Conservation (phyloP, 768 basidiomycete genomes). For the Trichaptum fuscoviolaceum region DNA sequence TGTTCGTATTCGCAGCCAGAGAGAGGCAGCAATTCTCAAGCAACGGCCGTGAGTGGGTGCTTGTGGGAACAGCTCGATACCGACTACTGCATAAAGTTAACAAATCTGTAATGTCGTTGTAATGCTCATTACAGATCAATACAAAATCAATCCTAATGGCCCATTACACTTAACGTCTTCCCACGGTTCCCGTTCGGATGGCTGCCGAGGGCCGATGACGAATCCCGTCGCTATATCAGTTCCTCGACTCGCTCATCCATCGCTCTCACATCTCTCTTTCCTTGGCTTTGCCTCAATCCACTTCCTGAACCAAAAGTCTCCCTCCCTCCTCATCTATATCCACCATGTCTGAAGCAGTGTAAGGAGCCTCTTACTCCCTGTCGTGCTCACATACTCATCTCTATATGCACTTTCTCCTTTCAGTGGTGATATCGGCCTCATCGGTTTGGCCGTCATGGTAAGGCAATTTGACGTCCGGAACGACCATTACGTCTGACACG, state of each 20-base stretch:
- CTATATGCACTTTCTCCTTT: conserved; percentile 16
- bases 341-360: conserved; percentile 45
- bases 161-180: neutral
- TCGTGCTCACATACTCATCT: conserved; percentile 14
- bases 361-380: conserved; percentile 28
- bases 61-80: neutral
- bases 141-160: neutral
- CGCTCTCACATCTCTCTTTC: conserved; percentile 27
- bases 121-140: neutral
- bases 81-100: too few relatives aligned
- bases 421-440: conserved; percentile 97
- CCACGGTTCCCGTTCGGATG: neutral
- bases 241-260: conserved; percentile 6
- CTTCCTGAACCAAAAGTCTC: conserved; percentile 23
- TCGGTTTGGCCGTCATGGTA: conserved; percentile 99
- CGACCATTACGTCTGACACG: conserved; percentile 13
- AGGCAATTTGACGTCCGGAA: conserved; percentile 22
- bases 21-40: neutral
- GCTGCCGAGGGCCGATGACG: neutral
- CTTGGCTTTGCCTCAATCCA: conserved; percentile 16
- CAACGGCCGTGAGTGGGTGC: neutral
- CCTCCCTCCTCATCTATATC: conserved; percentile 21
- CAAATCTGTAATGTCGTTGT: neutral
- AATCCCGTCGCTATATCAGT: conserved; percentile 1
- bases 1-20: neutral